Evolutionary conservation across 495 filamentous ascomycete genomes (phyloP), one percentile per base, ranked within the genome.

Genomic region (Darksidea phi): DNA sequence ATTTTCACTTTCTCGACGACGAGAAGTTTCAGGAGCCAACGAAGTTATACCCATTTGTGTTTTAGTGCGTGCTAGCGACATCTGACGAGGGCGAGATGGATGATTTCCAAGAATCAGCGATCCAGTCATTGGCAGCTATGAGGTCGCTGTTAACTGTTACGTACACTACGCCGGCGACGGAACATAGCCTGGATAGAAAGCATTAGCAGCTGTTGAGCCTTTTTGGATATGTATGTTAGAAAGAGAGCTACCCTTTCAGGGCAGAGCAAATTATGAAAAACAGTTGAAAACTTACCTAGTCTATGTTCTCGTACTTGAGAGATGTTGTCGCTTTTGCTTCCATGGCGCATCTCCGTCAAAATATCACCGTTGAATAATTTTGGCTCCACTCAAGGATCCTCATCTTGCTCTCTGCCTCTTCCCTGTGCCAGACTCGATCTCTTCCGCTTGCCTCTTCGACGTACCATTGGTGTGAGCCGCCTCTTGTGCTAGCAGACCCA

Each of bases 371-470:
- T 10, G 4, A 32, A 32, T 32, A 10, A 32, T 10, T 32, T 4
- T 3, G 28, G 28, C 15, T 20, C 15, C 15, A 43, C 41, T 43
- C 18, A 6, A 13, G 2, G 11, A 24, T 24, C 11, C 5, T 53
- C 34, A 18, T 10, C 34, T 23, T 12, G 38, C 21, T 25, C 34
- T 48, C 24, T 59, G 61, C 49, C 34, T 64, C 42, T 59, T 64
- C 4, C 18, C 21, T 10, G 55, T 1, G 2, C 11, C 47, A 48
- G 20, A 26, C 4, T 15, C 13, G 0, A 25, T 21, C 15, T 55
- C 42, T 25, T 50, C 48, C 7, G 26, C 49, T 13, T n/a, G n/a
- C 25, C 56, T 61, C 46, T 67, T 67, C 20, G 18, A 20, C 2
- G 32, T 34, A 8, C 36, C 48, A 23, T 50, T 56, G 13, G 34